Conservation (phyloP, 129 eudicot genomes). For the Flaveria trinervia region DNA sequence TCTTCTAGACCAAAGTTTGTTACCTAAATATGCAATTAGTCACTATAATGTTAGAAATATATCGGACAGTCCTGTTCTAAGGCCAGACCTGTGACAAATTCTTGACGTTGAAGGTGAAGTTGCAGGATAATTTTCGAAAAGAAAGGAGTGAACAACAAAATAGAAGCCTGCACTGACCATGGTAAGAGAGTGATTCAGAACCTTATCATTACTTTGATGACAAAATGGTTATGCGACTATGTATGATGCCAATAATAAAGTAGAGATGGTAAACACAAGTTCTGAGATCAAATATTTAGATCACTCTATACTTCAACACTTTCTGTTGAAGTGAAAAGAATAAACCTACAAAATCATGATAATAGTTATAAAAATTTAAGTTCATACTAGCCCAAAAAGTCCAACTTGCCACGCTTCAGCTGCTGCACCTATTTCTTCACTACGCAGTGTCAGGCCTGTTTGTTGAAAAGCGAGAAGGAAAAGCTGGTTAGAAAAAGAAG, state of each 20-base stretch:
- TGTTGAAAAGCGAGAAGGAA: slow-evolving; percentile 6
- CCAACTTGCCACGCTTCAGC: slow-evolving; percentile 97
- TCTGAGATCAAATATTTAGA: background rate
- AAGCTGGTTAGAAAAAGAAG: background rate
- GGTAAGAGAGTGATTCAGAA: slow-evolving; percentile 23
- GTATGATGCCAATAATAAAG: slow-evolving; percentile 4
- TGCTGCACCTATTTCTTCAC: slow-evolving; percentile 88
- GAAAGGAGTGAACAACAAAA: slow-evolving; percentile 72
- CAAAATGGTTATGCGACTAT: slow-evolving; percentile 11
- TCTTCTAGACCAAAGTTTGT: slow-evolving; percentile 1
- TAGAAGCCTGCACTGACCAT: slow-evolving; percentile 72
- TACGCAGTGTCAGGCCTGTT: slow-evolving; percentile 81
- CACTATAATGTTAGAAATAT: slow-evolving; percentile 9
- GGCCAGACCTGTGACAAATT: slow-evolving; percentile 83
- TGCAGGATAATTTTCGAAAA: slow-evolving; percentile 73
- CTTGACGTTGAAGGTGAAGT: slow-evolving; percentile 89
- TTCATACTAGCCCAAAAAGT: slow-evolving; percentile 79
- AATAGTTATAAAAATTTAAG: slow-evolving; percentile 28
- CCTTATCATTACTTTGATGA: slow-evolving; percentile 9
- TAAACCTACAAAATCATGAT: slow-evolving; percentile 28
- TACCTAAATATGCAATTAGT: slow-evolving; percentile 4
- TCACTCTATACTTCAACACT: background rate
- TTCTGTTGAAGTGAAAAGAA: slow-evolving; percentile 8
- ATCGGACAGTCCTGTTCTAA: slow-evolving; percentile 15
- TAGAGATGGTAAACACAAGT: background rate